Evolutionary conservation across 306 rosid genomes (phyloP), one percentile per base, ranked within the genome.

Genomic region (Prunus mongolica): DNA sequence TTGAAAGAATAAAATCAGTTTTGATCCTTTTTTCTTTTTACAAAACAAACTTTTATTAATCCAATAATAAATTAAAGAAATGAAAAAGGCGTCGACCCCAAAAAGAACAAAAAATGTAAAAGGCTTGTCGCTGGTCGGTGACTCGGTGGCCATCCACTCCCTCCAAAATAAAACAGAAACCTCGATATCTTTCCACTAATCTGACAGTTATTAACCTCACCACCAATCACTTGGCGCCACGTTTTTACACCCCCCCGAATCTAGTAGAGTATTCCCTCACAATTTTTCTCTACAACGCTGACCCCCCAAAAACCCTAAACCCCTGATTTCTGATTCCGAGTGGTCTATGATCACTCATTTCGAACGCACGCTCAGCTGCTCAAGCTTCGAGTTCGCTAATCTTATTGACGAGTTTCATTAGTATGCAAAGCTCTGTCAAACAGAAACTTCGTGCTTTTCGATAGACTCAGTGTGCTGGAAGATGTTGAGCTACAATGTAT

Each of bases 401-500:
- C 30, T 28, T 28, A 2, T 3, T 11, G 15, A n/a, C 41, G 67
- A 60, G 65, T 4, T 24, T 15, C 54, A 50, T 41, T 52, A 20
- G 49, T 41, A 74, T 50, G 71, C 27, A 1, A 45, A 41, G 79
- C 73, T 66, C 12, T 9, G 15, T 13, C 57, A 14, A 60, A 34
- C 65, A 4, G 65, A 60, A 25, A 25, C n/a, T 67, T 67, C 30
- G 70, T 38, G 80, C 55, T 44, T 41, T 67, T 30, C 38, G 14
- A 45, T 15, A 13, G 34, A 28, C 1, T 65, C 69, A 49, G 46
- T 18, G 45, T 8, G 71, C 24, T 25, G 28, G 20, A 62, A 28
- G 45, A 87, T 87, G 90, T 51, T 52, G 78, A 67, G 60, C 65
- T 13, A 79, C 54, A 66, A 65, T 28, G 34, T 70, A 20, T 25